phyloP scores from a whole-genome alignment of 2,329 filamentous ascomycete species.

The Curvularia sp. region DNA sequence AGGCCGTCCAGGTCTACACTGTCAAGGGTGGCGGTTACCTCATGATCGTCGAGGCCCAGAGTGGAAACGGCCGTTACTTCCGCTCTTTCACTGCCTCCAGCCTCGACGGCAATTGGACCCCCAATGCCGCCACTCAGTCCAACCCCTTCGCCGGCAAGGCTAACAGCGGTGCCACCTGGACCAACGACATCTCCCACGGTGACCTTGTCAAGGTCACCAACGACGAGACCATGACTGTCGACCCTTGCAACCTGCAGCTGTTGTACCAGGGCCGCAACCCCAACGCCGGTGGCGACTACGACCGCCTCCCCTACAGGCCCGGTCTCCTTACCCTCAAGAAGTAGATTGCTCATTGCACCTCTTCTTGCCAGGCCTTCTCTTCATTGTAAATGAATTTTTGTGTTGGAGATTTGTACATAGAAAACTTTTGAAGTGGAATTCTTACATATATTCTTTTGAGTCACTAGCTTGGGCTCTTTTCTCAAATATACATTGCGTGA shows the following conservation, averaged over 20 bases:
- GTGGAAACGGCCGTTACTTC: constrained; percentile 67
- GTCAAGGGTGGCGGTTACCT: constrained; percentile 62
- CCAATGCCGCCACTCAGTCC: constrained; percentile 62
- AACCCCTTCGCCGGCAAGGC: constrained; percentile 71
- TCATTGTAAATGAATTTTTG: constrained; percentile 16
- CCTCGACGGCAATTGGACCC: constrained; percentile 65
- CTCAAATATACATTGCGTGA: neutral
- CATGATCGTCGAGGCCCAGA: constrained; percentile 72
- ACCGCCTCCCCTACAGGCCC: constrained; percentile 60
- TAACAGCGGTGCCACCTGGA: constrained; percentile 70
- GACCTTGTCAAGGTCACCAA: constrained; percentile 64
- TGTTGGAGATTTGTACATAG: constrained; percentile 13
- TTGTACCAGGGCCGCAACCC: constrained; percentile 67
- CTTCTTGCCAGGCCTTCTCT: constrained; percentile 1
- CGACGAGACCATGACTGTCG: constrained; percentile 69
- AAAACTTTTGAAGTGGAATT: constrained; percentile 1
- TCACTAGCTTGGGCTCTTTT: neutral
- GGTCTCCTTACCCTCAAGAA: constrained; percentile 41
- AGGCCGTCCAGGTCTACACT: constrained; percentile 71
- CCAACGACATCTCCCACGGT: constrained; percentile 71
- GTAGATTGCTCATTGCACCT: neutral
- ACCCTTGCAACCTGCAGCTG: constrained; percentile 69
- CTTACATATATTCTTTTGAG: neutral
- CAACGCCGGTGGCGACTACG: constrained; percentile 56
- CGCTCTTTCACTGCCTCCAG: constrained; percentile 68